Evolutionary conservation across 2,329 filamentous ascomycete species (phyloP), one percentile per base, ranked within the genome.

Genomic region (Pyrenophora teres): DNA sequence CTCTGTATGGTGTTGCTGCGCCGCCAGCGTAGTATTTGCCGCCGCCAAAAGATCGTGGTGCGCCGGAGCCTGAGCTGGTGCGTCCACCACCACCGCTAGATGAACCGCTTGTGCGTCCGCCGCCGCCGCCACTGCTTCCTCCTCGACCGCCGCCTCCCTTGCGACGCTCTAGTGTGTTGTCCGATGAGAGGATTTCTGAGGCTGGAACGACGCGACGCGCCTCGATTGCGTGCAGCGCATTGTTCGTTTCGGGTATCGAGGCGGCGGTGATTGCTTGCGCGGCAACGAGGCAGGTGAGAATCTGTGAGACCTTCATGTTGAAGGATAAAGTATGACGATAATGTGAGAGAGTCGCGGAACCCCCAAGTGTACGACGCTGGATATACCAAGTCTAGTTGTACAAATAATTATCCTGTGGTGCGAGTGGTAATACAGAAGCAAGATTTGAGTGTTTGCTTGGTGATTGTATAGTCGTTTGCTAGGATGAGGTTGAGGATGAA

Each of bases 21-120:
- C 72, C 72, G 41, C 89, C 89, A 32, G 82, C 81, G 65, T 91
- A 92, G 71, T 81, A 89, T 44, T 68, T 63, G 6, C 87, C 86
- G 32, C 85, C 84, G 38, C 84, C 87, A 63, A 81, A 90, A 0
- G 65, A 54, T 3, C 83, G 84, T 13, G 52, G 6, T 76, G 63
- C 1, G 81, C 87, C 87, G 44, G 80, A 82, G 52, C 87, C 87
- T 6, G 77, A 73, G 4, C 73, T 56, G 6, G 68, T 61, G n/a
- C 66, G 56, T 16, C 61, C 52, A 45, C 57, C 50, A 41, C 23
- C 50, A 21, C 63, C 46, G 19, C 25, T 38, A 30, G 27, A 30
- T 9, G 27, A 30, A 19, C 54, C 33, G 25, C 58, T 54, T 55
- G 57, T 42, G 31, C 56, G n/a, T 39, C 60, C 38, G 4, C 62